These are phyloP conservation scores for Retiboletus flavoniger DNA, from an alignment of 1,284 basidiomycete species.

Conservation along the genomic window DNA sequence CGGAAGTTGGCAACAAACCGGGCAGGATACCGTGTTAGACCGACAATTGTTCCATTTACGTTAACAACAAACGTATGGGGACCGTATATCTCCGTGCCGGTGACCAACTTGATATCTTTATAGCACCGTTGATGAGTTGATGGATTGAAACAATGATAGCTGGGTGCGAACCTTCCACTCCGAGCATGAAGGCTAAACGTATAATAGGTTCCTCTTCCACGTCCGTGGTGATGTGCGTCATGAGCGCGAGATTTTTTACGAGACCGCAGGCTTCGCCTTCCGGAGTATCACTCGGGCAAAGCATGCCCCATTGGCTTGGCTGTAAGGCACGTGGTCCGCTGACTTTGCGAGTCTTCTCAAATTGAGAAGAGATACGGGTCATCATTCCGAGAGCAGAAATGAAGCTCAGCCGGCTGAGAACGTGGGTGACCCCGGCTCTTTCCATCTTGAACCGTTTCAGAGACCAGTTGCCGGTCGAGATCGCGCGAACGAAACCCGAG, in stretches of 20 bases:
- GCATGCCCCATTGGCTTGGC: constrained; percentile 98
- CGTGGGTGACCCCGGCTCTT: constrained; percentile 97
- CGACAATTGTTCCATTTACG: constrained; percentile 95
- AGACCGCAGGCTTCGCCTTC: constrained; percentile 99
- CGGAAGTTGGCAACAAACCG: constrained; percentile 92
- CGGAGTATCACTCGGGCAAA: constrained; percentile 98
- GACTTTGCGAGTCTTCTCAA: constrained; percentile 99
- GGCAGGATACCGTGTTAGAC: constrained; percentile 83
- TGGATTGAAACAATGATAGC: constrained; percentile 8
- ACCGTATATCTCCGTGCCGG: constrained; percentile 95
- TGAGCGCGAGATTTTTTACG: constrained; percentile 97
- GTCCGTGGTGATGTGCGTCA: constrained; percentile 99
- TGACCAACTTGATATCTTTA: constrained; percentile 87
- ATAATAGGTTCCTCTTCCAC: constrained; percentile 96
- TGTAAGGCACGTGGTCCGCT: constrained; percentile 97
- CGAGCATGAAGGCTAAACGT: constrained; percentile 88
- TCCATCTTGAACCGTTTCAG: constrained; percentile 99
- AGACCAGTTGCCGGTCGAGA: constrained; percentile 99
- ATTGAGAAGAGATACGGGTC: constrained; percentile 98
- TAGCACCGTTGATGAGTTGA: constrained; percentile 16
- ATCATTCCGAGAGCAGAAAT: constrained; percentile 99
- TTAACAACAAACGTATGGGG: constrained; percentile 93
- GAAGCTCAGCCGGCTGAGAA: constrained; percentile 92
- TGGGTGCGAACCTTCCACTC: constrained; percentile 76
- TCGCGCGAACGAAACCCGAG: constrained; percentile 94